These are phyloP conservation scores for Colletotrichum tropicicola DNA, from an alignment of 2,329 filamentous ascomycete genomes.

Conservation along the genomic window DNA sequence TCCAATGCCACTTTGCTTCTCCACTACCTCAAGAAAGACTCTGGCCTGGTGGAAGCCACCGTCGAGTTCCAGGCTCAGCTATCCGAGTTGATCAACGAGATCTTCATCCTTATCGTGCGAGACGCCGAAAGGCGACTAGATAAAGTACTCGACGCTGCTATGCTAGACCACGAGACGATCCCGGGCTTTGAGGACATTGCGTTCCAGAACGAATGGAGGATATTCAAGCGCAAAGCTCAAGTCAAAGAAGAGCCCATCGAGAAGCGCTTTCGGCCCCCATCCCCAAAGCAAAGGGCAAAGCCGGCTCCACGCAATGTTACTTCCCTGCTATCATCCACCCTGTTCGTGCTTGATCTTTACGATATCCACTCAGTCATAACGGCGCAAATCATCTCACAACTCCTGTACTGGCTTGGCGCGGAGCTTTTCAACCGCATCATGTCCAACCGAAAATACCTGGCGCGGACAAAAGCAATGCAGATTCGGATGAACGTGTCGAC, in stretches of 20 bases:
- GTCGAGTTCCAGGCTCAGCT: slow-evolving; percentile 89
- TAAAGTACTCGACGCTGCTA: slow-evolving; percentile 90
- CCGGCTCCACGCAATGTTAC: slow-evolving; percentile 94
- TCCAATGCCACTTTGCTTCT: slow-evolving; percentile 95
- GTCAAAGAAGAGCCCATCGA: slow-evolving; percentile 90
- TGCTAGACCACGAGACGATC: slow-evolving; percentile 98
- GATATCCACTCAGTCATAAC: slow-evolving; percentile 98
- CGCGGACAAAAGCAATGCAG: slow-evolving; percentile 98
- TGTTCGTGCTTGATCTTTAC: slow-evolving; percentile 98
- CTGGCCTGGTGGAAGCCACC: slow-evolving; percentile 30
- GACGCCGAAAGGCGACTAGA: slow-evolving; percentile 96
- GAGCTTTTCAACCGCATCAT: slow-evolving; percentile 98
- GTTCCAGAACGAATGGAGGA: slow-evolving; percentile 98
- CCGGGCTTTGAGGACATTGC: slow-evolving; percentile 96
- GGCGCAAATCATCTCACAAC: slow-evolving; percentile 88
- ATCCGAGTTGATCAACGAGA: slow-evolving; percentile 95
- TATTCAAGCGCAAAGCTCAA: slow-evolving; percentile 91
- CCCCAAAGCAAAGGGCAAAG: slow-evolving; percentile 91
- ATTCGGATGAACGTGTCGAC: slow-evolving; percentile 98
- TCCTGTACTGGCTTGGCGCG: slow-evolving; percentile 95
- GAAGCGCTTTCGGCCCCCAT: slow-evolving; percentile 90
- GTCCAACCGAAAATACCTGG: slow-evolving; percentile 93
- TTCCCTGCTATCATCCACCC: slow-evolving; percentile 90
- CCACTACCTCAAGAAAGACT: slow-evolving; percentile 89
- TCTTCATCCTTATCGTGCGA: slow-evolving; percentile 96